phyloP scores from a whole-genome alignment of 176 grass and related monocot genomes.

The Zea mays region DNA sequence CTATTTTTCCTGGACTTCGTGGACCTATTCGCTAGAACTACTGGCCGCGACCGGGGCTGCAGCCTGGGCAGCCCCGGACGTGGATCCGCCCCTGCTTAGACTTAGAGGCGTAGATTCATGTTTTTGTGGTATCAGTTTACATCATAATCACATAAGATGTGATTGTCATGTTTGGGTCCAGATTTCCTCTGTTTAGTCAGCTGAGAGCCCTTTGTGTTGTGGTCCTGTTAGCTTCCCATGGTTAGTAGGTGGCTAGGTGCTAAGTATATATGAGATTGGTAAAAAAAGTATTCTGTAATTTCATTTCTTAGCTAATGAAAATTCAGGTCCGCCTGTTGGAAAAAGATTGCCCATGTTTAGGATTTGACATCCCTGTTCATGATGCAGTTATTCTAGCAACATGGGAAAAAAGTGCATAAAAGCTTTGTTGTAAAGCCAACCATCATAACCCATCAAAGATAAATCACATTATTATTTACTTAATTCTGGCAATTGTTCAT shows the following conservation, averaged over 20 bases:
- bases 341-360: background rate
- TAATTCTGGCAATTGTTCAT: background rate
- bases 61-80: too few species aligned
- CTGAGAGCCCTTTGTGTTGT: background rate
- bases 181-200: background rate
- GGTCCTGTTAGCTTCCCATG: background rate
- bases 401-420: background rate
- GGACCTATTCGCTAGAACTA: too few species aligned
- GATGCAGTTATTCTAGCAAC: slow-evolving; percentile 3
- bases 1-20: too few species aligned
- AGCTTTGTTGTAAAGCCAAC: slow-evolving; percentile 3
- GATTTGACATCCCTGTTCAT: slow-evolving; percentile 14
- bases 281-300: background rate
- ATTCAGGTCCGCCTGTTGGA: background rate
- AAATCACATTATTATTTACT: slow-evolving; percentile 6
- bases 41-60: too few species aligned
- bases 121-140: background rate
- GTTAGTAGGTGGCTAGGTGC: background rate
- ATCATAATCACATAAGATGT: slow-evolving; percentile 8
- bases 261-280: background rate
- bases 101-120: background rate
- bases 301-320: background rate
- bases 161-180: background rate
- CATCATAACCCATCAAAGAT: background rate
- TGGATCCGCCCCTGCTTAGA: too few species aligned